Conservation (phyloP, 2,329 filamentous ascomycete species). For the Sporothrix sp. region DNA sequence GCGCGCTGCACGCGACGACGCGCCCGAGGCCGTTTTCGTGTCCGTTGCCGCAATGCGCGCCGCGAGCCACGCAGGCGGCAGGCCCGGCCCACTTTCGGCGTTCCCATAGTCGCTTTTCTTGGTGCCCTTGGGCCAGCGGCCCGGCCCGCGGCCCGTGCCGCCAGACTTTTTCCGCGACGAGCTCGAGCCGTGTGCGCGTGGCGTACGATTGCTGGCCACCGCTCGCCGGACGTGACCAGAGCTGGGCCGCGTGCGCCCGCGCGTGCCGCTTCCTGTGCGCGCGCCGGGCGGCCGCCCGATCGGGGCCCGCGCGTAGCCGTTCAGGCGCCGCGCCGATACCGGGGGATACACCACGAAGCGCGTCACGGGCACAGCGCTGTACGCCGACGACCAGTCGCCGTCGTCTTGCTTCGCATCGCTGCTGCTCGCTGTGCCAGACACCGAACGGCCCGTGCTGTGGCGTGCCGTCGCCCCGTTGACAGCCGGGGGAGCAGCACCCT, state of each 20-base stretch:
- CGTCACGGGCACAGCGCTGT: slow-evolving; percentile 52
- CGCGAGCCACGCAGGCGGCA: slow-evolving; percentile 47
- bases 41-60: slow-evolving; percentile 20
- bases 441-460: not conserved
- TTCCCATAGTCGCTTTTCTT: slow-evolving; percentile 61
- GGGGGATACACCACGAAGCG: slow-evolving; percentile 74
- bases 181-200: slow-evolving; percentile 30
- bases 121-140: slow-evolving; percentile 57
- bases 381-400: slow-evolving; percentile 37
- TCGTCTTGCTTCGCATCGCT: slow-evolving; percentile 17
- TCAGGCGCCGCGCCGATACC: slow-evolving; percentile 40
- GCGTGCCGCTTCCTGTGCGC: slow-evolving; percentile 28
- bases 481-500: not conserved
- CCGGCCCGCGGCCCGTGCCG: slow-evolving; percentile 54
- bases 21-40: not conserved
- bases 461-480: not conserved
- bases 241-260: slow-evolving; percentile 31
- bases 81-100: slow-evolving; percentile 53
- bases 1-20: not conserved
- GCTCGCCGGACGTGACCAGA: slow-evolving; percentile 25
- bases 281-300: slow-evolving; percentile 30
- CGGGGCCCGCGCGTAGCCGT: slow-evolving; percentile 33
- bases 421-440: not conserved
- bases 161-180: slow-evolving; percentile 44
- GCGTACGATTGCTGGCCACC: slow-evolving; percentile 19